Conservation (phyloP, 2,329 filamentous ascomycete genomes). For the Diaporthe velutina region DNA sequence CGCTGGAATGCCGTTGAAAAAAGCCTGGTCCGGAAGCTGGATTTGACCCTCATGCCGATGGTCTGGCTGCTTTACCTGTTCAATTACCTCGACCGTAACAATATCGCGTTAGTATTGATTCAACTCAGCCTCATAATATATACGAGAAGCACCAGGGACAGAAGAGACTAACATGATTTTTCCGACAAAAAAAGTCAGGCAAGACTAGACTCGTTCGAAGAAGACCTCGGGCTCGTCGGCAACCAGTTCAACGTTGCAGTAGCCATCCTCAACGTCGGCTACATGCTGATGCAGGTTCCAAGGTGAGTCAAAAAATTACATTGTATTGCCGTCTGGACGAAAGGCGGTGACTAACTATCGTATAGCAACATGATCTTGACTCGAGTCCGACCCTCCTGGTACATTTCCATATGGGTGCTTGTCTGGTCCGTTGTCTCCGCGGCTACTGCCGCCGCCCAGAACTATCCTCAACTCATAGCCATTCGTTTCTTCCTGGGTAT, state of each 20-base stretch:
- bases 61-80: constrained; percentile 55
- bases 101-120: background rate
- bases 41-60: constrained; percentile 54
- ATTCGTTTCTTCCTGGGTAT: constrained; percentile 58
- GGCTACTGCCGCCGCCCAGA: constrained; percentile 55
- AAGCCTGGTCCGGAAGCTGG: constrained; percentile 52
- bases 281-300: constrained; percentile 61
- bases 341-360: constrained; percentile 41
- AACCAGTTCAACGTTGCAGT: constrained; percentile 27
- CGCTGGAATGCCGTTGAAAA: constrained; percentile 48
- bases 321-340: constrained; percentile 41
- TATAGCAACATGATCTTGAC: constrained; percentile 59
- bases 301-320: constrained; percentile 1
- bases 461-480: constrained; percentile 56
- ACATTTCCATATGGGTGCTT: constrained; percentile 51
- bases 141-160: background rate
- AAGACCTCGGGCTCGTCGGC: background rate
- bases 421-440: constrained; percentile 55
- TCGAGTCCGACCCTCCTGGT: constrained; percentile 49
- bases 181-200: constrained; percentile 44
- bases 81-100: constrained; percentile 15
- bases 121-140: background rate
- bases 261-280: constrained; percentile 44
- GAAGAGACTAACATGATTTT: constrained; percentile 39
- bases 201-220: constrained; percentile 13